These are phyloP conservation scores for Aurantiochytrium sp. DNA, from an alignment of 108 stramenopile species.

Conservation along the genomic window DNA sequence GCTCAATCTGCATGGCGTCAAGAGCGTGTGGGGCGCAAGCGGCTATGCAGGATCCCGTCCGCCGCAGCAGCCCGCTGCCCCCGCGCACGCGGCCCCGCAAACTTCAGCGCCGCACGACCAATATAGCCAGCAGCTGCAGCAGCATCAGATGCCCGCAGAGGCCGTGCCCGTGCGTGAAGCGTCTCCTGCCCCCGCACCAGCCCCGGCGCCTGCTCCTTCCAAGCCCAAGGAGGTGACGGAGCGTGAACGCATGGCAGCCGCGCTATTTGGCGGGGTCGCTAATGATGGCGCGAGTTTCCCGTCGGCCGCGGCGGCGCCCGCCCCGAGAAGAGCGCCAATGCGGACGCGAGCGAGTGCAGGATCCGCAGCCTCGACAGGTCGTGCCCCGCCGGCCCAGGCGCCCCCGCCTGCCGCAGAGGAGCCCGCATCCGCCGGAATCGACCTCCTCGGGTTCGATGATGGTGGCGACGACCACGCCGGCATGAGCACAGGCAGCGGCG, in stretches of 20 bases:
- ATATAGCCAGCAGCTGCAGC: not conserved
- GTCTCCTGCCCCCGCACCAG: not conserved
- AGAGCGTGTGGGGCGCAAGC: slow-evolving; percentile 22
- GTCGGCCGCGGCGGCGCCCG: not conserved
- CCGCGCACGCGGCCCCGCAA: slow-evolving; percentile 45
- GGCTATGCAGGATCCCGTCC: slow-evolving; percentile 53
- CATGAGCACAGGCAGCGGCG: not conserved
- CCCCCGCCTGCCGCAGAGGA: not conserved
- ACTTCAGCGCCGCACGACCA: slow-evolving; percentile 37
- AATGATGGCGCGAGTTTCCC: not conserved
- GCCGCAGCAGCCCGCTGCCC: slow-evolving; percentile 50
- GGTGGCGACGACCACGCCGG: not conserved
- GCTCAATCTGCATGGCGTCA: not conserved
- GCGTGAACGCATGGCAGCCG: slow-evolving; percentile 88
- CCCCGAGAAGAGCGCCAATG: not conserved
- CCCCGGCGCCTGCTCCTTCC: not conserved
- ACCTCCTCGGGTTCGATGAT: not conserved
- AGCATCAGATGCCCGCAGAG: too few relatives aligned
- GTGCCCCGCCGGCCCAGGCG: not conserved
- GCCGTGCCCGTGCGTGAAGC: not conserved
- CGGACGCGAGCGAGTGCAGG: not conserved
- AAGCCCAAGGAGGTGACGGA: slow-evolving; percentile 67
- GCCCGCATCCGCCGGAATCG: not conserved
- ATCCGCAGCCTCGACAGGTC: too few relatives aligned
- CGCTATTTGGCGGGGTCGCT: slow-evolving; percentile 78